These are phyloP conservation scores for Bauhinia variegata DNA, from an alignment of 306 rosid species.

Conservation along the genomic window DNA sequence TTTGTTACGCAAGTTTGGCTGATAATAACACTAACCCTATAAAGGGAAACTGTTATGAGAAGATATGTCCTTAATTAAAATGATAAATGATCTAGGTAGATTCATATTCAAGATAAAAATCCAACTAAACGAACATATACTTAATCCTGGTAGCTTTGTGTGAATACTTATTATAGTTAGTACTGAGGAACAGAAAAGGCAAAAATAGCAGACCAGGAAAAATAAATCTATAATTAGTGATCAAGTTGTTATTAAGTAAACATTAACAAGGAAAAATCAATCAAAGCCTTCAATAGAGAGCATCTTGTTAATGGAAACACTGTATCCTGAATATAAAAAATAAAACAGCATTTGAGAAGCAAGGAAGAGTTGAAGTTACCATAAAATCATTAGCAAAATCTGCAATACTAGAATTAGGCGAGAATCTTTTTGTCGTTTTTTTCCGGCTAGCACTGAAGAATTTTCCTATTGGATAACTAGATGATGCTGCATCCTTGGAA, in stretches of 20 bases:
- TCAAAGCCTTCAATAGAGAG: constrained; percentile 16
- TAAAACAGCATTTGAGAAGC: constrained; percentile 6
- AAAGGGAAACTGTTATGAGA: background rate
- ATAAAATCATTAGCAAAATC: constrained; percentile 49
- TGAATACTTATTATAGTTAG: constrained; percentile 8
- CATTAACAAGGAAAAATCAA: background rate
- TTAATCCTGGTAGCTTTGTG: background rate
- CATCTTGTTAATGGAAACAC: constrained; percentile 8
- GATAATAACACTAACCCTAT: background rate
- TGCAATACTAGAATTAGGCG: constrained; percentile 44
- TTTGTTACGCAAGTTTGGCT: background rate
- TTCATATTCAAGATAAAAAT: constrained; percentile 24
- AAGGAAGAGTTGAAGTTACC: constrained; percentile 38
- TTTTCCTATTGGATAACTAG: constrained; percentile 29
- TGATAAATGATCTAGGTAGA: background rate
- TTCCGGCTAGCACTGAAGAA: constrained; percentile 28
- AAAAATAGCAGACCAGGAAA: background rate
- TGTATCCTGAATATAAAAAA: background rate
- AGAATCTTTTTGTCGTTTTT: constrained; percentile 38
- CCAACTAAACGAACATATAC: background rate
- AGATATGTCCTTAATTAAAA: background rate
- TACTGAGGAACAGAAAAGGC: background rate
- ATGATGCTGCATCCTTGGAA: constrained; percentile 40
- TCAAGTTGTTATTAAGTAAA: constrained; percentile 7
- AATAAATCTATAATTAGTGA: constrained; percentile 8